Base-by-base conservation (phyloP, 148 eudicot species). In the Camellia granthamiana region DNA sequence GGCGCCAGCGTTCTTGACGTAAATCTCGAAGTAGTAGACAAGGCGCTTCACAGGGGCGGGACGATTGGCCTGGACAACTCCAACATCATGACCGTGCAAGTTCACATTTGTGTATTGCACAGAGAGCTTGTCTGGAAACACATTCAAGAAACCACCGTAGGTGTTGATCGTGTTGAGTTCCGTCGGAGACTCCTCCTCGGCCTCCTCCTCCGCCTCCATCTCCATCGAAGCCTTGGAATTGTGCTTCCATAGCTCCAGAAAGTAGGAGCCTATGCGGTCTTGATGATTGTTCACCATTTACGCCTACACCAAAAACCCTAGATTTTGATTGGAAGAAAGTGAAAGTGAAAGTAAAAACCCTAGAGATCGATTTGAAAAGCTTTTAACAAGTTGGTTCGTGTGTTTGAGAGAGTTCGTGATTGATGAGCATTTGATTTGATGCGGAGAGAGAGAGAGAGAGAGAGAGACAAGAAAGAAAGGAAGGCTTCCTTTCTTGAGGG, bases 41-140 rank as follows among this genome's bases (percentile, higher is more conserved):
- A 90, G 72, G 43, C 91, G 51, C 82, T 90, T 91, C 69, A 82
- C 83, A 13, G 99, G 97, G 54, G 97, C 99, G 0, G 99, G 86
- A 7, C 79, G 76, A 77, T 95, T 89, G 13, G 93, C 89, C 72
- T 95, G 97, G 47, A 93, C 92, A 2, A 88, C 97, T 23, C 99
- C 99, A 1, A 95, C 99, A 49, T 95, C 99, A 61, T 93, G 92
- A 1, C 90, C 97, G 78, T 95, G 99, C 83, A 93, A 79, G 63
- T 91, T 86, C 1, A 88, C 91, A 10, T 55, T 84, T 13, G 94
- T 84, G 76, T 95, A 95, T 51, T 88, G 85, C 8, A 93, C 90
- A 72, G 99, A 84, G 0, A 95, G 83, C 80, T 93, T 95, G 64
- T 95, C 99, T 0, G 92, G 89, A 6, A 93, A 84, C 7, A 93